Base-by-base conservation (phyloP, 2,329 filamentous ascomycete species). In the Fusarium sp. region DNA sequence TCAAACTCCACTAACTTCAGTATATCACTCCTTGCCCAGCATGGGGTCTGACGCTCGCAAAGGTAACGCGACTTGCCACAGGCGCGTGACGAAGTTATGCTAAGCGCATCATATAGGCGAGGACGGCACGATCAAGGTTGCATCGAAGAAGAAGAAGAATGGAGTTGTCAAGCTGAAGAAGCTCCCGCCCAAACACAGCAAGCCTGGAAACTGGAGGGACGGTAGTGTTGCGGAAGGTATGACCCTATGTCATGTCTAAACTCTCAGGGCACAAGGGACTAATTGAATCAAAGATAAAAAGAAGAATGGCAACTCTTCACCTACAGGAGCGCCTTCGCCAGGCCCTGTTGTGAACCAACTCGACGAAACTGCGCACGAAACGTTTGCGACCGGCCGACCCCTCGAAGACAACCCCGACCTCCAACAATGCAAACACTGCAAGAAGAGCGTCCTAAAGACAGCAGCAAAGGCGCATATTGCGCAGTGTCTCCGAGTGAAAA, bases 381-480 rank as follows among this genome's bases (percentile, higher is more conserved):
- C 93, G 6, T 98, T 98, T 82, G 88, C 91, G 5, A 95, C 92
- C 56, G 94, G 95, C 71, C 91, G 93, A 67, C 95, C 95, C 0
- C 88, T 97, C 76, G 92, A 95, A 77, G 95, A 98, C 79, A 88
- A 87, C 66, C 90, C 93, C 13, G 94, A 97, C 73, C 89, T 94
- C 11, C 92, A 97, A 60, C 89, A 93, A 76, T 99, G 96, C 88
- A 98, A 97, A 82, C 95, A 97, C 82, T 99, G 96, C 85, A 98
- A 97, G 84, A 95, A 97, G 78, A 93, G 93, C 61, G 90, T 98
- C 14, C 87, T 97, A 16, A 93, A 92, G 78, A 91, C 91, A 35
- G 92, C 91, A 1, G 93, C 94, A 2, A 92, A 92, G 68, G 90
- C 90, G 20, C 96, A 99, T 80, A 94, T 98, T 69, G 92, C 92